phyloP scores from a whole-genome alignment of 2,329 filamentous ascomycete species.

The Cordyceps cicadae region DNA sequence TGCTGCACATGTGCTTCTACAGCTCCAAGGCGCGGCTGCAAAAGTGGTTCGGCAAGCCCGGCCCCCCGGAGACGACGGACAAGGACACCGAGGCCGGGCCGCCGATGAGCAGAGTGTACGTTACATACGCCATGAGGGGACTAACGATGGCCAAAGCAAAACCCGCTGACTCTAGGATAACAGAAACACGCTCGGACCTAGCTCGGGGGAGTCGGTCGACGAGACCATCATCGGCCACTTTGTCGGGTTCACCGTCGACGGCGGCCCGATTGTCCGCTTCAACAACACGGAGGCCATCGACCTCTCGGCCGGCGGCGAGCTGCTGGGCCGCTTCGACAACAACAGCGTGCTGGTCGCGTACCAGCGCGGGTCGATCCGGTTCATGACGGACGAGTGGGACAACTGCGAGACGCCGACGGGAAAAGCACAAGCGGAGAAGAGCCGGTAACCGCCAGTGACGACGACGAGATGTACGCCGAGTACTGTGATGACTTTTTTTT shows the following conservation, averaged over 20 bases:
- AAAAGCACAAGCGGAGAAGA: background rate
- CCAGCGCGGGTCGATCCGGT: conserved; percentile 26
- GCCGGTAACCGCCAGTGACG: too few relatives aligned
- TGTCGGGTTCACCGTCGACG: conserved; percentile 37
- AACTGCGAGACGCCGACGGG: background rate
- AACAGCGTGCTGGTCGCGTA: conserved; percentile 33
- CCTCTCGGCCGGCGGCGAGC: conserved; percentile 24
- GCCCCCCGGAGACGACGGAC: conserved; percentile 15
- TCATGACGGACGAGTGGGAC: conserved; percentile 19
- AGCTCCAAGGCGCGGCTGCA: conserved; percentile 29
- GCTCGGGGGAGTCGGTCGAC: conserved; percentile 26
- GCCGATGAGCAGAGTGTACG: conserved; percentile 38
- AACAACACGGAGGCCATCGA: conserved; percentile 23
- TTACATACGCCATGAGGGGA: too few relatives aligned
- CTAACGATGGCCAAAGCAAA: too few relatives aligned
- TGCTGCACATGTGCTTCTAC: conserved; percentile 41
- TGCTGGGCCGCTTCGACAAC: conserved; percentile 29
- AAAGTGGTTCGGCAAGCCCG: conserved; percentile 21
- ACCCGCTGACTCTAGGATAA: too few relatives aligned
- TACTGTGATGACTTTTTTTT: too few relatives aligned
- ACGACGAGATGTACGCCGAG: too few relatives aligned
- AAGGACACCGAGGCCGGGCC: conserved; percentile 19
- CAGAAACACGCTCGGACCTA: conserved; percentile 30
- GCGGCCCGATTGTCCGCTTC: conserved; percentile 39
- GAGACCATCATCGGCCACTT: conserved; percentile 28